Evolutionary conservation across 169 alveolate species (phyloP).

Genomic region (Perkinsus chesapeaki): DNA sequence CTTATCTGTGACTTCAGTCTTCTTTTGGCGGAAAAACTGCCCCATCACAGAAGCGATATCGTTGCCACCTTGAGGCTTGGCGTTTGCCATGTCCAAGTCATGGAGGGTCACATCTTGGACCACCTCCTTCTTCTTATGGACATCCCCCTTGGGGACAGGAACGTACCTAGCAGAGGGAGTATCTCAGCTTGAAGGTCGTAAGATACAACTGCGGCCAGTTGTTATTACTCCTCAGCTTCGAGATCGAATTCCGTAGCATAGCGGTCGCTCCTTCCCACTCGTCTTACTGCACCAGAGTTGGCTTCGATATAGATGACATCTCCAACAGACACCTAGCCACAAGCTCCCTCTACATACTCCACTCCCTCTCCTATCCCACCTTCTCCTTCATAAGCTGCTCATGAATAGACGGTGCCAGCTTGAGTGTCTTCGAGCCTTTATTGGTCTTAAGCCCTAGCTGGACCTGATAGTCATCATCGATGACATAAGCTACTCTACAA

Average conservation of each 20-base stretch:
- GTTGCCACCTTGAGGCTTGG: slow-evolving; percentile 95
- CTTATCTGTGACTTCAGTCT: slow-evolving; percentile 99
- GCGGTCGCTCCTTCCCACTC: slow-evolving; percentile 96
- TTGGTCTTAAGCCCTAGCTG: slow-evolving; percentile 88
- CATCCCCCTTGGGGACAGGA: slow-evolving; percentile 99
- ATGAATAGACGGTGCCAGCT: slow-evolving; percentile 93
- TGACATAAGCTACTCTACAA: neutral
- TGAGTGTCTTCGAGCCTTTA: slow-evolving; percentile 94
- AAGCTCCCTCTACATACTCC: neutral
- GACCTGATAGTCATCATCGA: slow-evolving; percentile 41
- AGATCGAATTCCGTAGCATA: slow-evolving; percentile 96
- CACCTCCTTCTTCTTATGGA: slow-evolving; percentile 97
- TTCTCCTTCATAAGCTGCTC: slow-evolving; percentile 95
- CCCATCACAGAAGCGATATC: slow-evolving; percentile 94
- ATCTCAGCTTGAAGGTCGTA: neutral
- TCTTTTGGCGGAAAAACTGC: slow-evolving; percentile 90
- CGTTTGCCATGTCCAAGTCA: slow-evolving; percentile 98
- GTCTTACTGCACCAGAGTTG: slow-evolving; percentile 90
- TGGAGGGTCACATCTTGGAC: slow-evolving; percentile 97
- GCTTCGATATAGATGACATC: slow-evolving; percentile 97
- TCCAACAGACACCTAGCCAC: slow-evolving; percentile 56
- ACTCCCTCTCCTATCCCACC: slow-evolving; percentile 49
- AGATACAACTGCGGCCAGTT: neutral
- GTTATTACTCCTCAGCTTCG: slow-evolving; percentile 92
- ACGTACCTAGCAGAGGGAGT: slow-evolving; percentile 75